Conservation (phyloP, 345 rosid genomes). For the Camelina laxa region DNA sequence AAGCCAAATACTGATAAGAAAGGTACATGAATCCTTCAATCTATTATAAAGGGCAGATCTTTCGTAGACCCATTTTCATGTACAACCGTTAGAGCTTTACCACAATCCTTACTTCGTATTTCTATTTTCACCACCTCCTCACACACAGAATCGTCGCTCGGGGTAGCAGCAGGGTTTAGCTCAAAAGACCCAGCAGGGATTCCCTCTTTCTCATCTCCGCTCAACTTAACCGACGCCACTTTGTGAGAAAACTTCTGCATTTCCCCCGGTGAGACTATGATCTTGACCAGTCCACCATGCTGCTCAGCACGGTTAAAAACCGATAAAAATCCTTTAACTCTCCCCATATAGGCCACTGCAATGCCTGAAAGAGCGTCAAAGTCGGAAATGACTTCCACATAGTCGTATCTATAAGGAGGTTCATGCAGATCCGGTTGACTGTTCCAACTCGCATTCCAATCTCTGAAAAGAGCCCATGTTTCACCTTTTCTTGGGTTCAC, state of each 20-base stretch:
- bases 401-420: constrained; percentile 58
- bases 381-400: constrained; percentile 66
- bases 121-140: background rate
- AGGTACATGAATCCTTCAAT: constrained; percentile 8
- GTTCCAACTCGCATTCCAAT: constrained; percentile 59
- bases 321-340: constrained; percentile 64
- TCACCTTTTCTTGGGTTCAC: constrained; percentile 70
- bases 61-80: background rate
- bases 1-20: constrained; percentile 14
- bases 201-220: constrained; percentile 65
- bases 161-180: constrained; percentile 70
- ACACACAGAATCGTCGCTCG: constrained; percentile 19
- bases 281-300: constrained; percentile 41
- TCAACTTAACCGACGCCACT: constrained; percentile 60
- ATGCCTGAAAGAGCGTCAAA: constrained; percentile 52
- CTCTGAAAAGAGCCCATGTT: constrained; percentile 78
- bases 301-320: constrained; percentile 49
- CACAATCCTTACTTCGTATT: constrained; percentile 16
- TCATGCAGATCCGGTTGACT: background rate
- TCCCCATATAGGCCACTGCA: constrained; percentile 62
- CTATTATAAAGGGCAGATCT: constrained; percentile 5
- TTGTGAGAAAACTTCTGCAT: constrained; percentile 71
- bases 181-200: constrained; percentile 64
- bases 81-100: constrained; percentile 2
- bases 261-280: constrained; percentile 47